A percentile compares a stretch with the other conserved stretches of the same genome.
These are phyloP conservation scores for Ceratocystis ficicola DNA, from an alignment of 2,329 filamentous ascomycete species.

Conservation along the genomic window DNA sequence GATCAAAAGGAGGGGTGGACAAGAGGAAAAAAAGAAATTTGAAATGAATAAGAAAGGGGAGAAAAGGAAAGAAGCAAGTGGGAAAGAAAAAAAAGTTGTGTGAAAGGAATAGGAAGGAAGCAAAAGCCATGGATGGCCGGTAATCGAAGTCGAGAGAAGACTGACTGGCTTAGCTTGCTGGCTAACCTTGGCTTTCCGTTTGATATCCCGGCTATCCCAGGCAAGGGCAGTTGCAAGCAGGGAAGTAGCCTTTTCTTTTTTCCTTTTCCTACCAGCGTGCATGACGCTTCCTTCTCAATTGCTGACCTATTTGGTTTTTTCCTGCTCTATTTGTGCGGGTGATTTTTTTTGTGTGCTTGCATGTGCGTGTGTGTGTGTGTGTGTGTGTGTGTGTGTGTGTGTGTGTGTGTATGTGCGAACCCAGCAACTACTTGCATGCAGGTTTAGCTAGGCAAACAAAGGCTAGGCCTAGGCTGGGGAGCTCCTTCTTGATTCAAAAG, in stretches of 20 bases:
- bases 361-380: neutral
- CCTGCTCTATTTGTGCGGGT: neutral
- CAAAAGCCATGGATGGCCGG: conserved; percentile 4
- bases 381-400: neutral
- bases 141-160: conserved; percentile 3
- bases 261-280: neutral
- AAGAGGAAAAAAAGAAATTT: conserved; percentile 6
- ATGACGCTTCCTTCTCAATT: conserved; percentile 5
- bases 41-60: conserved; percentile 1
- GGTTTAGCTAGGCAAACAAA: neutral
- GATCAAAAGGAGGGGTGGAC: conserved; percentile 6
- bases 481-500: neutral
- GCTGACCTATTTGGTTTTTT: neutral
- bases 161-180: neutral
- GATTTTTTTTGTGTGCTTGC: neutral
- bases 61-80: neutral
- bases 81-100: neutral
- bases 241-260: neutral
- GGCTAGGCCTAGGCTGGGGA: neutral
- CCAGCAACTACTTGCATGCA: neutral
- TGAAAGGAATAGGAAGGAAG: conserved; percentile 9
- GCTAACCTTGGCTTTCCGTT: neutral
- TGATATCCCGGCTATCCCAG: neutral
- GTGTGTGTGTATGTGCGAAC: neutral
- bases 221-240: neutral